Evolutionary conservation across 768 basidiomycete genomes (phyloP), one percentile per base, ranked within the genome.

Genomic region (Kwoniella pini): DNA sequence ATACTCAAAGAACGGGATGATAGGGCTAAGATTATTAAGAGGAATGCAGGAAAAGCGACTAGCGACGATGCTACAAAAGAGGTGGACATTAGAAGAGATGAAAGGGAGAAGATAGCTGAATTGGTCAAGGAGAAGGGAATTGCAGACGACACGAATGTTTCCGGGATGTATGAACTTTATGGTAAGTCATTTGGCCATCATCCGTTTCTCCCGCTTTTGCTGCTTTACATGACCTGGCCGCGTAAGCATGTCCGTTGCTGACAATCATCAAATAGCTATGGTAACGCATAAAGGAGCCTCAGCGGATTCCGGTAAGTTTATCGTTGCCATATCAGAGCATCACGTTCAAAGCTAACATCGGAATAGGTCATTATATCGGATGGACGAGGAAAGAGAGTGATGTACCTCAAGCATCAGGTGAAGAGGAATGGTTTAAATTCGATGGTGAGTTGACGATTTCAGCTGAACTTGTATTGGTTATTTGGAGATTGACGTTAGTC

Each of bases 201-300:
- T n/a, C n/a, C n/a, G n/a, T n/a, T n/a, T n/a, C n/a, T n/a, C n/a
- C n/a, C n/a, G n/a, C n/a, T n/a, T n/a, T n/a, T n/a, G n/a, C n/a
- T n/a, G n/a, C n/a, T n/a, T n/a, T n/a, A n/a, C n/a, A n/a, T n/a
- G n/a, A n/a, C n/a, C n/a, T n/a, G n/a, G n/a, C n/a, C 19, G 10
- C 5, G 42, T 10, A 26, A n/a, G 26, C 4, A 30, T 15, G 17
- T 5, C 31, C 17, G 30, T 7, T 50, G 48, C 27, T 50, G 48
- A 50, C 19, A 19, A 7, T 2, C n/a, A 36, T 64, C 60, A 42
- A 71, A 27, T 28, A 91, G 92, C 88, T 7, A 89, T 99, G 72
- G 87, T 99, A 12, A 95, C 93, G 21, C 96, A 98, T 83, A 99
- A 99, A 78, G 96, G 96, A 11, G 85, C 93, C 0, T 88, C 88